phyloP scores from a whole-genome alignment of 2,329 filamentous ascomycete species.

The Penicillium sp. region DNA sequence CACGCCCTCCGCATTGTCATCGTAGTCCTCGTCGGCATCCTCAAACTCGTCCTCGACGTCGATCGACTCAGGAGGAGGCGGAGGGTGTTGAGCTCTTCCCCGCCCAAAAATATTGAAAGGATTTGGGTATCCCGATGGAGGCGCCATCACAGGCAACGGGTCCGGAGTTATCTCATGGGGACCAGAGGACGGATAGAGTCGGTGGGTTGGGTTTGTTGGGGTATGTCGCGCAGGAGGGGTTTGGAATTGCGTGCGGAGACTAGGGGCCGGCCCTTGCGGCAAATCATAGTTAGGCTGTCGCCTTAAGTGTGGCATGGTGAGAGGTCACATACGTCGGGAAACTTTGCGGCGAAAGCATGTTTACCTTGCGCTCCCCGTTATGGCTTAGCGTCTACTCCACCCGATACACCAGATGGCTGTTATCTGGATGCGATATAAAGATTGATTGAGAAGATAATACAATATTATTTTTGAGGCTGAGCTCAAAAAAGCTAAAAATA shows the following conservation, averaged over 20 bases:
- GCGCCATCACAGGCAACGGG: slow-evolving; percentile 18
- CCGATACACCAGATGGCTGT: background rate
- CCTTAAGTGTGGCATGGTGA: slow-evolving; percentile 24
- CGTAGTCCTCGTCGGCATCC: slow-evolving; percentile 20
- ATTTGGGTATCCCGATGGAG: slow-evolving; percentile 11
- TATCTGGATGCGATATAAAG: background rate
- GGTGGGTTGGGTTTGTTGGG: slow-evolving; percentile 26
- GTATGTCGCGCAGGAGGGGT: slow-evolving; percentile 33
- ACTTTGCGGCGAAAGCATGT: slow-evolving; percentile 4
- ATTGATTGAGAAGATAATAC: background rate
- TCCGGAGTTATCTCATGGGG: slow-evolving; percentile 26
- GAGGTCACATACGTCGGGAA: background rate
- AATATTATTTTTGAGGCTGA: background rate
- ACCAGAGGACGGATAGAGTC: slow-evolving; percentile 27
- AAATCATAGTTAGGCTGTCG: slow-evolving; percentile 21
- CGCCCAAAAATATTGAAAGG: slow-evolving; percentile 22
- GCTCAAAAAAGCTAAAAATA: background rate
- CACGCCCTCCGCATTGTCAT: slow-evolving; percentile 14
- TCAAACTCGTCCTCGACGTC: slow-evolving; percentile 18
- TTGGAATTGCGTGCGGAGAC: slow-evolving; percentile 30
- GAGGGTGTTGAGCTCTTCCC: slow-evolving; percentile 5
- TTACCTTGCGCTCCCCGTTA: slow-evolving; percentile 16
- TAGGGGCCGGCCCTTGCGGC: slow-evolving; percentile 11
- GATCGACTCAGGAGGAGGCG: slow-evolving; percentile 1
- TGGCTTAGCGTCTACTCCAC: slow-evolving; percentile 17